These are phyloP conservation scores for Phaeoacremonium minimum DNA, from an alignment of 2,329 filamentous ascomycete species.

Conservation along the genomic window DNA sequence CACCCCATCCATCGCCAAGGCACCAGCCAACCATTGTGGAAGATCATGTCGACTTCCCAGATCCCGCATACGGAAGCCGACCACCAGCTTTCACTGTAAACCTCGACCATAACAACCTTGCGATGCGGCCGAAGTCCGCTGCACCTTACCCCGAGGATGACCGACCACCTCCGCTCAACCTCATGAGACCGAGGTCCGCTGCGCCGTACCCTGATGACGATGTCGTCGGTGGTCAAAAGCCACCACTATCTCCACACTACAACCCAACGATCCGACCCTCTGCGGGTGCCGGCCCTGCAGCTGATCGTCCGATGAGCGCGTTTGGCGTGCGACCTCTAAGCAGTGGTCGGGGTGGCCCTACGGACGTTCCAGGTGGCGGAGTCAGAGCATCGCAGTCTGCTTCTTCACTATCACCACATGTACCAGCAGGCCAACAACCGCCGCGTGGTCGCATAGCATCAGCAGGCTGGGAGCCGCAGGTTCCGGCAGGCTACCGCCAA, in stretches of 20 bases:
- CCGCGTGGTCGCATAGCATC: conserved; percentile 36
- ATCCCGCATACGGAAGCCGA: conserved; percentile 36
- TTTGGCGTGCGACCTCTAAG: conserved; percentile 50
- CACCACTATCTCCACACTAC: conserved; percentile 32
- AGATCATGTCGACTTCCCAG: conserved; percentile 39
- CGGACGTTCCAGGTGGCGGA: conserved; percentile 17
- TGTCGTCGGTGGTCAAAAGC: conserved; percentile 18
- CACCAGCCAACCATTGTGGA: conserved; percentile 29
- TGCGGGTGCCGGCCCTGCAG: conserved; percentile 38
- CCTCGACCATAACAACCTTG: conserved; percentile 29
- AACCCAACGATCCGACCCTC: conserved; percentile 45
- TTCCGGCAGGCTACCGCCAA: conserved; percentile 33
- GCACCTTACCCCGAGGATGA: conserved; percentile 72
- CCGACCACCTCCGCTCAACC: conserved; percentile 43
- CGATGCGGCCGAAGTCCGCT: conserved; percentile 45
- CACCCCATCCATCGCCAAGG: conserved; percentile 37
- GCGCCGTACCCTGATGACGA: conserved; percentile 54
- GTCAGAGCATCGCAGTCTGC: conserved; percentile 39
- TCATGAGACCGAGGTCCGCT: conserved; percentile 38
- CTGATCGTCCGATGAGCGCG: conserved; percentile 45
- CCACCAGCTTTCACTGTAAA: conserved; percentile 49
- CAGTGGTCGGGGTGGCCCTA: conserved; percentile 15
- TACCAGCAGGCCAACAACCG: conserved; percentile 30
- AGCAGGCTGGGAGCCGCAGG: conserved; percentile 39
- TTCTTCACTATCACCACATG: conserved; percentile 40